Conservation (phyloP, 805 yeast genomes). For the Ogataea henricii region DNA sequence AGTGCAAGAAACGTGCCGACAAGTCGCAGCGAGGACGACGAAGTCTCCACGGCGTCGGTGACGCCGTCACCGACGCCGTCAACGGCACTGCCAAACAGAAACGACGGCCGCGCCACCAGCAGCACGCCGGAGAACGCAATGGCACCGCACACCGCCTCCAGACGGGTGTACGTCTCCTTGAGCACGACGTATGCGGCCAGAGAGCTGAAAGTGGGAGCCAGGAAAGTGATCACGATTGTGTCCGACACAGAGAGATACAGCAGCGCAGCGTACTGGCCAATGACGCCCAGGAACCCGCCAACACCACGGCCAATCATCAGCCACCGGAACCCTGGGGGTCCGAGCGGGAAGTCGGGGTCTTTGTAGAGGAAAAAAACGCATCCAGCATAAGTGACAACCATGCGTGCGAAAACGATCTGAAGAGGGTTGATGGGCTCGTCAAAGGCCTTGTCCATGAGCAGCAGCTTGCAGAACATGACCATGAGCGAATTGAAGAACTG, state of each 20-base stretch:
- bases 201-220: constrained; percentile 77
- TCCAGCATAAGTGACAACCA: constrained; percentile 66
- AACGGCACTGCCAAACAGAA: constrained; percentile 52
- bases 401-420: constrained; percentile 76
- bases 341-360: constrained; percentile 66
- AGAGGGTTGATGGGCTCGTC: constrained; percentile 68
- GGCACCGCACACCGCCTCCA: constrained; percentile 70
- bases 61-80: background rate
- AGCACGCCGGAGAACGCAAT: constrained; percentile 75
- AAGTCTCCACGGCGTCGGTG: constrained; percentile 41
- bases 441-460: constrained; percentile 64
- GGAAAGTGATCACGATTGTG: constrained; percentile 76
- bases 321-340: constrained; percentile 59
- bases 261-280: constrained; percentile 73
- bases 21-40: constrained; percentile 54
- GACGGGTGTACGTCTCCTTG: constrained; percentile 62
- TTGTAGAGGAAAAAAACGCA: constrained; percentile 44
- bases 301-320: constrained; percentile 63
- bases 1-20: constrained; percentile 65
- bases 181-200: constrained; percentile 68
- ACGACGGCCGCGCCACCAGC: constrained; percentile 78
- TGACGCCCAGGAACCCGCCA: constrained; percentile 79
- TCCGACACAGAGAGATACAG: constrained; percentile 76
- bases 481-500: constrained; percentile 77
- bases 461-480: constrained; percentile 74